Evolutionary conservation across 495 filamentous ascomycete species (phyloP).

Genomic region (Pseudoneurospora amorphoporcata): DNA sequence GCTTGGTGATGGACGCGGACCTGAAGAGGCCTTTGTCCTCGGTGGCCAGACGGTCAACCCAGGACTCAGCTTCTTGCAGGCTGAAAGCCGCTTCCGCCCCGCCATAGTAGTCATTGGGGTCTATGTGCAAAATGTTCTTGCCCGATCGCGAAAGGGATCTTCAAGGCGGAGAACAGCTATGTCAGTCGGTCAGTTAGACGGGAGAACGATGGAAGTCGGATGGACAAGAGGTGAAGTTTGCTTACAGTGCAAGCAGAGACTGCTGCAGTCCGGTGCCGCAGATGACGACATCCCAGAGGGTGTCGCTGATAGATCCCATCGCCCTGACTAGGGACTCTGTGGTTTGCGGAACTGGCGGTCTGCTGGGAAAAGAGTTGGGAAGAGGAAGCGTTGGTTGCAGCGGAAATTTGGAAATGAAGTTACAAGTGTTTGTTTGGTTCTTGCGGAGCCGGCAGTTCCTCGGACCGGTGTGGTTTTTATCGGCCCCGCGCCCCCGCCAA

Average conservation of each 20-base stretch:
- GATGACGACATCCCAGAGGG: slow-evolving; percentile 85
- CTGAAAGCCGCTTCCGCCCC: slow-evolving; percentile 77
- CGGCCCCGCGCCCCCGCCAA: background rate
- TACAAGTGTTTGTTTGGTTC: slow-evolving; percentile 8
- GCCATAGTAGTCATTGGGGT: slow-evolving; percentile 82
- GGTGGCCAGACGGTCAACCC: slow-evolving; percentile 37
- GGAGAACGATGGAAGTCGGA: slow-evolving; percentile 2
- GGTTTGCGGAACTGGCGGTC: slow-evolving; percentile 9
- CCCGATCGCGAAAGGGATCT: slow-evolving; percentile 87
- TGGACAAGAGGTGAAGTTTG: slow-evolving; percentile 10
- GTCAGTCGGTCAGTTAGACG: slow-evolving; percentile 50
- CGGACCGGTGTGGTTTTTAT: slow-evolving; percentile 4
- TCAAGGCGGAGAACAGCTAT: slow-evolving; percentile 39
- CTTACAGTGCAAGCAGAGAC: slow-evolving; percentile 89
- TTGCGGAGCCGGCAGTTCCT: slow-evolving; percentile 11
- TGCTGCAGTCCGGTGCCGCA: slow-evolving; percentile 81
- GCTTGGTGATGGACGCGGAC: slow-evolving; percentile 16
- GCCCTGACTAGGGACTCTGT: slow-evolving; percentile 11
- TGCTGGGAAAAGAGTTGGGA: slow-evolving; percentile 14
- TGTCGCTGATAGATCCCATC: slow-evolving; percentile 76
- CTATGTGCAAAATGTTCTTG: slow-evolving; percentile 86
- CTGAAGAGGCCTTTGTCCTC: slow-evolving; percentile 9
- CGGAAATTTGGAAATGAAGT: slow-evolving; percentile 26
- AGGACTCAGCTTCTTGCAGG: slow-evolving; percentile 69
- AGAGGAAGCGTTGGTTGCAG: slow-evolving; percentile 8